These are phyloP conservation scores for Letharia lupina DNA, from an alignment of 495 filamentous ascomycete genomes.

Conservation along the genomic window DNA sequence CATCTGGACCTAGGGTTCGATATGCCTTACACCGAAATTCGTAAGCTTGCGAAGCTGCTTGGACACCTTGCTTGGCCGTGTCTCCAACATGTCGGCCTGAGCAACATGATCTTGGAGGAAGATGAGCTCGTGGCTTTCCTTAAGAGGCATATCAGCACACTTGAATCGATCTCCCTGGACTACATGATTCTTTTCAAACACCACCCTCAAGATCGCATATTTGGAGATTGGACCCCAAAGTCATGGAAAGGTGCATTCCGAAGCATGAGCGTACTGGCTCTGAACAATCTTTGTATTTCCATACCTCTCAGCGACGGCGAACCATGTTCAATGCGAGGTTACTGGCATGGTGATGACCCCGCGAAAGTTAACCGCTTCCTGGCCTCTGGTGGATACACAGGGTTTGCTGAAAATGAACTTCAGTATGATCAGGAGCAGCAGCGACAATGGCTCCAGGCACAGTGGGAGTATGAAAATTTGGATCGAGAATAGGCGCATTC, in stretches of 20 bases:
- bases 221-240: not conserved
- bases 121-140: too few species aligned
- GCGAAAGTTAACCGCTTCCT: not conserved
- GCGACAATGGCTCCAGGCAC: not conserved
- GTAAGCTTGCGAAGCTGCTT: too few species aligned
- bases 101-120: too few species aligned
- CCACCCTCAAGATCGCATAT: too few species aligned
- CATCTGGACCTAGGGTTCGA: not conserved
- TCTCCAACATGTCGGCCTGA: too few species aligned
- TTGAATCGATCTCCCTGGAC: too few species aligned
- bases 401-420: not conserved
- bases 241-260: not conserved
- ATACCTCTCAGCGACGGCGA: not conserved
- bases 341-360: not conserved
- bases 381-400: not conserved
- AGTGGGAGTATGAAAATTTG: not conserved
- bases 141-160: too few species aligned
- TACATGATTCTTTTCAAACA: too few species aligned
- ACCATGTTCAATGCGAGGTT: not conserved
- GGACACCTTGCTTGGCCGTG: too few species aligned
- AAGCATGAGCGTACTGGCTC: not conserved
- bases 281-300: not conserved
- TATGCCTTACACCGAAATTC: too few species aligned
- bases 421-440: not conserved
- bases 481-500: not conserved